Conservation (phyloP, 1,284 basidiomycete genomes). For the Cronartium quercuum region DNA sequence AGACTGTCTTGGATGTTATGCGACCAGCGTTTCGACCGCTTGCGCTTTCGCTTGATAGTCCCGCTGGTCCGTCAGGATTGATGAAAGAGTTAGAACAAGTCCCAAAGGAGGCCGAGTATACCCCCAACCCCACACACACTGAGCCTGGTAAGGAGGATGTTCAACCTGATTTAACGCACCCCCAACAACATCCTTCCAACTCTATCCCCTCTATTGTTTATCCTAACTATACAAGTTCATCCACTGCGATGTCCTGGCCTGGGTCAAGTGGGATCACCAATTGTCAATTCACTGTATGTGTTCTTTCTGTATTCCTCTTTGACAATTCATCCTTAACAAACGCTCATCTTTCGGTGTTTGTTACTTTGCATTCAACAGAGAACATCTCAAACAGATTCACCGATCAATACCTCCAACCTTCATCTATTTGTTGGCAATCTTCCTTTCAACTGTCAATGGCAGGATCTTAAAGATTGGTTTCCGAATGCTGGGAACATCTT, state of each 20-base stretch:
- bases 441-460: conserved; percentile 87
- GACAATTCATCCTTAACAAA: background rate
- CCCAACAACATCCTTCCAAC: background rate
- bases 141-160: background rate
- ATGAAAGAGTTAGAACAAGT: background rate
- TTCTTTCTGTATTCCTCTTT: background rate
- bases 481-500: conserved; percentile 89
- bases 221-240: background rate
- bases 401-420: background rate
- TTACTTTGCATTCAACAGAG: background rate
- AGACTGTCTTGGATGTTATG: background rate
- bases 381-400: background rate
- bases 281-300: background rate
- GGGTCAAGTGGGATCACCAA: background rate
- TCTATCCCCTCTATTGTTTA: background rate
- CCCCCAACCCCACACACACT: background rate
- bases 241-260: background rate
- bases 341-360: background rate
- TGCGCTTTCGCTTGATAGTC: background rate
- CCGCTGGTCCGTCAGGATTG: background rate
- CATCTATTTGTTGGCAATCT: conserved; percentile 55
- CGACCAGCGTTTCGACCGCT: background rate
- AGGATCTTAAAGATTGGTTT: conserved; percentile 96
- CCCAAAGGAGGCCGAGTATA: background rate
- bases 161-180: background rate